Conservation (phyloP, 2,329 filamentous ascomycete genomes). For the Plenodomus biglobosus region DNA sequence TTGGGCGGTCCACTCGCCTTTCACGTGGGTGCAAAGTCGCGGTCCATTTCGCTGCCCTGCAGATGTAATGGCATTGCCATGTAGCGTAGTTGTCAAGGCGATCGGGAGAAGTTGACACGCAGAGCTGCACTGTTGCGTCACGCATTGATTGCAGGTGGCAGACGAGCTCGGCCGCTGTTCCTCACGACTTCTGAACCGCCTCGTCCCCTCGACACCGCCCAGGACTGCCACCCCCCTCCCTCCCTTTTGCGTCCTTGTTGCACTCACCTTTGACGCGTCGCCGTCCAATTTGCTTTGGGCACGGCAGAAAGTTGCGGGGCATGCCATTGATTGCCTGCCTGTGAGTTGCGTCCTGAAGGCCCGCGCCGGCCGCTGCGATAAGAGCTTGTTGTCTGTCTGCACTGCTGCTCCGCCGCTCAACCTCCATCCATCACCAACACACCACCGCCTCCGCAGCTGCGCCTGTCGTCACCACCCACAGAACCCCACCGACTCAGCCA, state of each 20-base stretch:
- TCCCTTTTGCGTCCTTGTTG: slow-evolving; percentile 3
- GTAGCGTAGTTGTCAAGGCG: too few species aligned
- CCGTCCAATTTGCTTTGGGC: slow-evolving; percentile 51
- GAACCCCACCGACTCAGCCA: slow-evolving; percentile 12
- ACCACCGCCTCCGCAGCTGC: slow-evolving; percentile 15
- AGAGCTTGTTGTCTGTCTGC: slow-evolving; percentile 19
- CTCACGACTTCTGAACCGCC: slow-evolving; percentile 19
- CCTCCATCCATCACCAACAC: slow-evolving; percentile 7
- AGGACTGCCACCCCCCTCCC: slow-evolving; percentile 7
- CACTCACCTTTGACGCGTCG: slow-evolving; percentile 23
- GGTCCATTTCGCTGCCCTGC: not conserved
- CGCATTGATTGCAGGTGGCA: slow-evolving; percentile 23
- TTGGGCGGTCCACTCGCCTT: slow-evolving; percentile 1
- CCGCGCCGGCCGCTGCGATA: slow-evolving; percentile 25
- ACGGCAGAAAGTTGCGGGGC: slow-evolving; percentile 41
- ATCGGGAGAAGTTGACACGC: too few species aligned
- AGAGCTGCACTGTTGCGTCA: slow-evolving; percentile 8
- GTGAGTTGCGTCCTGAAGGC: slow-evolving; percentile 24
- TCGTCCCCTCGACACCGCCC: slow-evolving; percentile 29
- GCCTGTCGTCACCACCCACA: slow-evolving; percentile 10
- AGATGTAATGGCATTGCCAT: too few species aligned
- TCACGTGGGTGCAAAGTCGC: slow-evolving; percentile 2
- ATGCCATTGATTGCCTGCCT: slow-evolving; percentile 21
- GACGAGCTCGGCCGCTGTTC: slow-evolving; percentile 26
- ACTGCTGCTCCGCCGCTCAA: slow-evolving; percentile 3